Evolutionary conservation across 192 early-diverging fungal genomes (phyloP).

Genomic region (Kickxella alabastrina): DNA sequence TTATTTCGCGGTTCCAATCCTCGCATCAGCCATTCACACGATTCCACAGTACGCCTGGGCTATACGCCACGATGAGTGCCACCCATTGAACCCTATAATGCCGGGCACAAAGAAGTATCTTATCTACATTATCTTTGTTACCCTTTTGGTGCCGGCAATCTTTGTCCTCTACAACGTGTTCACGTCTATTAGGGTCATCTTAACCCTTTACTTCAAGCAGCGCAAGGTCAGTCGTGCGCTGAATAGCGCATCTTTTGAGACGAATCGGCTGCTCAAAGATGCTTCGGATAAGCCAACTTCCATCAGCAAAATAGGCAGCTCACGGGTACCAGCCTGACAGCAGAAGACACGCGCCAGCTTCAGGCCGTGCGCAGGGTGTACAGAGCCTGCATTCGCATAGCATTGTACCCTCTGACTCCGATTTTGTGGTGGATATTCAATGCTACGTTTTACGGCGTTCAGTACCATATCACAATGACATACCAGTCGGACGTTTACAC

Average conservation of each 20-base stretch:
- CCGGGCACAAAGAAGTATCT: slow-evolving; percentile 15
- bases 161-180: slow-evolving; percentile 30
- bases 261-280: slow-evolving; percentile 4
- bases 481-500: slow-evolving; percentile 7
- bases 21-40: slow-evolving; percentile 8
- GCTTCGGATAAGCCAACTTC: not conserved
- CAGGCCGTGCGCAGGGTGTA: slow-evolving; percentile 28
- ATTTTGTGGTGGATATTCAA: slow-evolving; percentile 16
- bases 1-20: slow-evolving; percentile 23
- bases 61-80: slow-evolving; percentile 10
- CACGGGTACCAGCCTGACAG: too few relatives aligned
- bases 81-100: slow-evolving; percentile 10
- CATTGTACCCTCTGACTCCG: slow-evolving; percentile 29
- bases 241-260: slow-evolving; percentile 2
- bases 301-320: not conserved
- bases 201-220: slow-evolving; percentile 24
- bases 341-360: slow-evolving; percentile 18
- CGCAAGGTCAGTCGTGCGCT: slow-evolving; percentile 12
- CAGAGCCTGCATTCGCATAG: slow-evolving; percentile 36
- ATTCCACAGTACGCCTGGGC: slow-evolving; percentile 16
- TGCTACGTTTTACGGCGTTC: slow-evolving; percentile 11
- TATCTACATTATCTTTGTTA: slow-evolving; percentile 7
- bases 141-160: slow-evolving; percentile 14
- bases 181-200: slow-evolving; percentile 10
- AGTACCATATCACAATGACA: slow-evolving; percentile 24